These are phyloP conservation scores for Trichoderma polysporum DNA, from an alignment of 2,329 filamentous ascomycete species.

Conservation along the genomic window DNA sequence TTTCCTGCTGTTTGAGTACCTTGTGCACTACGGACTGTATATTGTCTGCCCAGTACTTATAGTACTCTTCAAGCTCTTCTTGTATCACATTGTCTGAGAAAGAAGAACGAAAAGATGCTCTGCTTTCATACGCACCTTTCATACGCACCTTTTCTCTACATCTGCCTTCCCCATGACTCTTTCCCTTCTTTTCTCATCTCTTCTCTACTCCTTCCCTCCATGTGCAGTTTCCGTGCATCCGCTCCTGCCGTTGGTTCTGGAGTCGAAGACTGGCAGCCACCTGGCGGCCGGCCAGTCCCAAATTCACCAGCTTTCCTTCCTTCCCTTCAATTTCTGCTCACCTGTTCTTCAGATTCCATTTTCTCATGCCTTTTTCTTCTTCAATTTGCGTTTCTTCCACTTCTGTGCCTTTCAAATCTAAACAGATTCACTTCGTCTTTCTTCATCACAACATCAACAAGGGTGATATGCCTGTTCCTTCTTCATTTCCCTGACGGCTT, in stretches of 20 bases:
- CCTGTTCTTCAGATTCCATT: neutral
- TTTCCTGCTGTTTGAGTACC: neutral
- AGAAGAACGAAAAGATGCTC: neutral
- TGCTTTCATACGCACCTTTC: neutral
- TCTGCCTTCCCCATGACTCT: too few species aligned
- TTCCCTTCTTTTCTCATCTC: neutral
- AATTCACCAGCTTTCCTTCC: constrained; percentile 11
- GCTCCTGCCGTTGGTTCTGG: constrained; percentile 2
- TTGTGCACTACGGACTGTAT: neutral
- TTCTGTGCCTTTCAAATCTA: neutral
- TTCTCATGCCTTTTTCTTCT: neutral
- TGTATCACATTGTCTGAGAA: neutral
- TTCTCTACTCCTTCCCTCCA: neutral
- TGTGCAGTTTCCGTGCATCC: neutral
- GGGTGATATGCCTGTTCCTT: neutral
- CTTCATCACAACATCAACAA: neutral
- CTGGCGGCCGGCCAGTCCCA: neutral
- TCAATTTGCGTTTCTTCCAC: neutral
- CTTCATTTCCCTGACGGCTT: neutral
- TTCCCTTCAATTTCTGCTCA: neutral
- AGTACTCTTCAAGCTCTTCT: neutral
- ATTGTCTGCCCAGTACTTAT: neutral
- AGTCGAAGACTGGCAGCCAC: constrained; percentile 18
- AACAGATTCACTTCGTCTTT: neutral
- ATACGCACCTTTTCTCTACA: too few species aligned